Base-by-base conservation (phyloP, 441 rosid genomes). In the Bocquillonia castaneifolia region DNA sequence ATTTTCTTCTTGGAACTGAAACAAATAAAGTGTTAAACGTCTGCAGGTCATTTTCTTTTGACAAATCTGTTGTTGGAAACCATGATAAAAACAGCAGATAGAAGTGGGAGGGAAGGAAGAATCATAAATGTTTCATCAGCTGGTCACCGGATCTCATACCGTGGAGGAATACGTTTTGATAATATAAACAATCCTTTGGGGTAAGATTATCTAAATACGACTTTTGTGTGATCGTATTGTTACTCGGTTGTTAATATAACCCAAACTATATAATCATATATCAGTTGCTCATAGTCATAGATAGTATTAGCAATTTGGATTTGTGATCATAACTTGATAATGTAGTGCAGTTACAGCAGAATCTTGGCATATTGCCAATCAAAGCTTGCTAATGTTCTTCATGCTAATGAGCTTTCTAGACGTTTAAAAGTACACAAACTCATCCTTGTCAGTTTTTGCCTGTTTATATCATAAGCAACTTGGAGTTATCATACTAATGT, bases 31-130 rank as follows among this genome's bases (percentile, higher is more conserved):
- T n/a, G n/a, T n/a, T n/a, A n/a, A 36, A 6, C 12, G 36, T 63
- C 42, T 71, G 67, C 82, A 82, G 93, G 90, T 59, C 90, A 87
- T 72, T 87, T 87, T 77, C 88, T 87, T 72, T 70, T 87, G 77
- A 82, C 93, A 31, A 80, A 74, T 58, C 88, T 82, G 22, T 67
- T 87, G 58, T 51, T 85, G 81, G 93, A 85, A 10, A 82, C 68
- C 5, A 85, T 88, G 88, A 88, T 82, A 75, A 77, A 74, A 66
- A 81, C 93, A 23, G 79, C 88, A n/a, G 65, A 15, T 40, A 65
- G 72, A 67, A 82, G 82, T 66, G 67, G 55, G 61, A 82, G 68
- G 63, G 86, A 84, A 77, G 90, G 90, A 74, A 81, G 92, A 72
- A 81, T 88, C 45, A 72, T 86, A 42, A 85, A 74, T 59, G 87